A percentile compares a stretch with the other conserved stretches of the same genome.
These are phyloP conservation scores for Paecilomyces variotii DNA, from an alignment of 2,329 filamentous ascomycete genomes.

Conservation along the genomic window DNA sequence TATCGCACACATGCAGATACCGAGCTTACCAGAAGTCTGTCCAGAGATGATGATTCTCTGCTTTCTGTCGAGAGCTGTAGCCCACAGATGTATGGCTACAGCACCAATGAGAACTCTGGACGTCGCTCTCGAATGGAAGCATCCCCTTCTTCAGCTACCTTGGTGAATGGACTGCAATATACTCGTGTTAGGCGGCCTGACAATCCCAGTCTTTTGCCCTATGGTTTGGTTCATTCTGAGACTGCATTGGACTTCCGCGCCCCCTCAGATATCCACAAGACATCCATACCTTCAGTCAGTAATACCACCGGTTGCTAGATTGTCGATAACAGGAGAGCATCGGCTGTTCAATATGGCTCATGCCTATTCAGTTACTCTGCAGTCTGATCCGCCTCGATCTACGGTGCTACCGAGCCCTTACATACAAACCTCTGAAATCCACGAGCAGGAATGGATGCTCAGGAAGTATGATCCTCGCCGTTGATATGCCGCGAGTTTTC, in stretches of 20 bases:
- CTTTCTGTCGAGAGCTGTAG: conserved; percentile 22
- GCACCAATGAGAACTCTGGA: conserved; percentile 23
- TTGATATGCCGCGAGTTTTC: not conserved
- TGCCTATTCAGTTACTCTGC: too few species aligned
- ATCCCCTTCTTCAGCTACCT: conserved; percentile 18
- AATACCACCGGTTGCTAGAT: not conserved
- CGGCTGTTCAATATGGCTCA: too few species aligned
- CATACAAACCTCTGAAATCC: too few species aligned
- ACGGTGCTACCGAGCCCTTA: too few species aligned
- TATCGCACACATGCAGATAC: conserved; percentile 9
- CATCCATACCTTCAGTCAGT: not conserved
- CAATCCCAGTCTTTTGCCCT: conserved; percentile 7
- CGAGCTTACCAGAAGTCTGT: conserved; percentile 11
- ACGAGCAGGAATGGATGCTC: too few species aligned
- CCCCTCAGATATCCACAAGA: not conserved
- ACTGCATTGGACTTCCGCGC: conserved; percentile 6
- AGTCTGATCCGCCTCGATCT: too few species aligned
- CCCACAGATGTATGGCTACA: conserved; percentile 33
- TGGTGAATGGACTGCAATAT: conserved; percentile 37
- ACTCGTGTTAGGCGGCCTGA: conserved; percentile 21
- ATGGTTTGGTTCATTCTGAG: conserved; percentile 12
- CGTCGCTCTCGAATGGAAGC: conserved; percentile 16
- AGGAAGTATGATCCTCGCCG: not conserved
- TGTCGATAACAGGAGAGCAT: not conserved
- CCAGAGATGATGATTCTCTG: conserved; percentile 14